Conservation (phyloP, 331 rosid species). For the Malus hybrid region DNA sequence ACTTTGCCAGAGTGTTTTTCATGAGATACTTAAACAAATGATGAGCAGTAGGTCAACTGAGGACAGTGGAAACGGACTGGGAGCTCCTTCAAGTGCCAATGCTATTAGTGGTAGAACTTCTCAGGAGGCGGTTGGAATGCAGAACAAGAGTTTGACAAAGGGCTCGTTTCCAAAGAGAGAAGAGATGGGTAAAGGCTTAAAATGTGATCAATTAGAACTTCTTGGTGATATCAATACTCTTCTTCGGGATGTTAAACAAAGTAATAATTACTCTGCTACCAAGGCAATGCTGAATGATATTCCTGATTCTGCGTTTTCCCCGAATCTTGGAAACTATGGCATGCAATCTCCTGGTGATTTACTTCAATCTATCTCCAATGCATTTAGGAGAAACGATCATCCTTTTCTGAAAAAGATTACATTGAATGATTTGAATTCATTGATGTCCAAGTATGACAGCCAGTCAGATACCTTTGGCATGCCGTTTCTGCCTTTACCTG, state of each 20-base stretch:
- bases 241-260: slow-evolving; percentile 63
- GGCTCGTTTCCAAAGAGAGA: slow-evolving; percentile 37
- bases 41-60: slow-evolving; percentile 45
- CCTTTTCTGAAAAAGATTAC: slow-evolving; percentile 77
- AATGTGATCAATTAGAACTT: slow-evolving; percentile 60
- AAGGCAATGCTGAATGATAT: slow-evolving; percentile 34
- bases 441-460: slow-evolving; percentile 85
- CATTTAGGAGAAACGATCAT: slow-evolving; percentile 78
- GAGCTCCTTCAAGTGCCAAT: slow-evolving; percentile 21
- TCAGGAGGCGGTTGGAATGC: slow-evolving; percentile 51
- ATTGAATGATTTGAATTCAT: slow-evolving; percentile 55
- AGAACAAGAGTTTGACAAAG: slow-evolving; percentile 45
- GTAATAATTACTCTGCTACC: slow-evolving; percentile 39
- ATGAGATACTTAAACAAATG: slow-evolving; percentile 89
- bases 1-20: slow-evolving; percentile 82
- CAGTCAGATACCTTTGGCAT: slow-evolving; percentile 87
- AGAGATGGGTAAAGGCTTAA: slow-evolving; percentile 47
- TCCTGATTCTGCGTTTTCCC: slow-evolving; percentile 43
- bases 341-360: slow-evolving; percentile 74
- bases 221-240: slow-evolving; percentile 67
- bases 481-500: slow-evolving; percentile 70
- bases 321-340: slow-evolving; percentile 36
- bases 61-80: slow-evolving; percentile 26
- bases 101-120: slow-evolving; percentile 30
- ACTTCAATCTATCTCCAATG: slow-evolving; percentile 67